phyloP scores from a whole-genome alignment of 2,329 filamentous ascomycete genomes.

The Trichoderma breve region DNA sequence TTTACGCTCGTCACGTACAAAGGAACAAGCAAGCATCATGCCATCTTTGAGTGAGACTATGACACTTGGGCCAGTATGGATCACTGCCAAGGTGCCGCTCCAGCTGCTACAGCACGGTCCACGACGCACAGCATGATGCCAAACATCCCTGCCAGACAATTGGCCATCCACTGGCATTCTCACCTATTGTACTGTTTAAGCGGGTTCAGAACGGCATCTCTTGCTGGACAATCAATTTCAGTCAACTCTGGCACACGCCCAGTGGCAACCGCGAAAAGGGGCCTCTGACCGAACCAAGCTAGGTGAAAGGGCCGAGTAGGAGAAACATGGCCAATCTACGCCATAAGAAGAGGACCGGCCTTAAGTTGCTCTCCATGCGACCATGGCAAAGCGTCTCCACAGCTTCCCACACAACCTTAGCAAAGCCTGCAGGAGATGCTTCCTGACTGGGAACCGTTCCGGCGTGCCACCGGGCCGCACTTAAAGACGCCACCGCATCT shows the following conservation, averaged over 20 bases:
- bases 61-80: not conserved
- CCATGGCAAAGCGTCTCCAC: not conserved
- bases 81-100: not conserved
- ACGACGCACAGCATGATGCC: not conserved
- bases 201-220: not conserved
- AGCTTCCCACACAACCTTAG: slow-evolving; percentile 7
- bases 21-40: slow-evolving; percentile 7
- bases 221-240: not conserved
- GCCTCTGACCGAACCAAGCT: slow-evolving; percentile 5
- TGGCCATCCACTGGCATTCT: not conserved
- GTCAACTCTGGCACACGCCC: not conserved
- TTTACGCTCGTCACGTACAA: not conserved
- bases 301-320: slow-evolving; percentile 18
- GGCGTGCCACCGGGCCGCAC: slow-evolving; percentile 18
- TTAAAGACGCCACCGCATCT: slow-evolving; percentile 16
- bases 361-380: slow-evolving; percentile 11
- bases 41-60: not conserved
- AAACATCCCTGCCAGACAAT: not conserved
- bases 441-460: slow-evolving; percentile 20
- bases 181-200: not conserved
- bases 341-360: slow-evolving; percentile 5
- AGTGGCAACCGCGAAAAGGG: slow-evolving; percentile 10
- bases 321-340: slow-evolving; percentile 19
- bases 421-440: slow-evolving; percentile 17
- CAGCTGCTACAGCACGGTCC: not conserved